Percentiles rank a stretch among this genome's conserved stretches.
phyloP scores from a whole-genome alignment of 2,329 filamentous ascomycete genomes.

The Phyllosticta paracitricarpa region DNA sequence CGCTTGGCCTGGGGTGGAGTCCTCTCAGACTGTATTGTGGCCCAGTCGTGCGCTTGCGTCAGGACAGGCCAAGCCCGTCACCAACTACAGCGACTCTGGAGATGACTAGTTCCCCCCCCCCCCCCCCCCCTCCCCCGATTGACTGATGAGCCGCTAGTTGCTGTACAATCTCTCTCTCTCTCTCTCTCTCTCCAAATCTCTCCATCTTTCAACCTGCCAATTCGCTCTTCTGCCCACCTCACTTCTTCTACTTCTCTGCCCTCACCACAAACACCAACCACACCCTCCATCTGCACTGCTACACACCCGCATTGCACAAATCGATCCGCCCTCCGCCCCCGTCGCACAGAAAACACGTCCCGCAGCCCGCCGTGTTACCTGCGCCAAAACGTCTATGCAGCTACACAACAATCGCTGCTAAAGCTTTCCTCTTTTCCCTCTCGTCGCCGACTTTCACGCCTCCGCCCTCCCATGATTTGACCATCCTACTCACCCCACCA shows the following conservation, averaged over 20 bases:
- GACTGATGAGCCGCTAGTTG: neutral
- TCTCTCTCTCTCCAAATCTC: neutral
- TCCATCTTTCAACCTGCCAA: neutral
- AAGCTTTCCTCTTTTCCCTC: neutral
- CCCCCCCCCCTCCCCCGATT: too few relatives aligned
- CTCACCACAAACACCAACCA: neutral
- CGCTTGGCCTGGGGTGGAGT: neutral
- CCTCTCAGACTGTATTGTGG: neutral
- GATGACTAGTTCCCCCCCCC: neutral
- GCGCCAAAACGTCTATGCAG: conserved; percentile 10
- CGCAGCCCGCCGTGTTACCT: conserved; percentile 2
- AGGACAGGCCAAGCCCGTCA: neutral
- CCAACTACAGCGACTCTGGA: neutral
- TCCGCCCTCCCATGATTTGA: neutral
- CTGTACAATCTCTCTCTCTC: neutral
- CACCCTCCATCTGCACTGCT: neutral
- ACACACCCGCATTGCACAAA: neutral
- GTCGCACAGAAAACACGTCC: conserved; percentile 9
- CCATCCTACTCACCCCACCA: neutral
- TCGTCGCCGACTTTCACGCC: neutral
- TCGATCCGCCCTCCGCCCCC: conserved; percentile 2
- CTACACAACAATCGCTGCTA: conserved; percentile 4
- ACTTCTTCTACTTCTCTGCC: neutral
- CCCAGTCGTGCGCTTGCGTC: neutral
- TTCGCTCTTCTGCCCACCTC: neutral